These are phyloP conservation scores for Saccharomycopsis fermentans DNA, from an alignment of 805 yeast genomes.

Conservation along the genomic window DNA sequence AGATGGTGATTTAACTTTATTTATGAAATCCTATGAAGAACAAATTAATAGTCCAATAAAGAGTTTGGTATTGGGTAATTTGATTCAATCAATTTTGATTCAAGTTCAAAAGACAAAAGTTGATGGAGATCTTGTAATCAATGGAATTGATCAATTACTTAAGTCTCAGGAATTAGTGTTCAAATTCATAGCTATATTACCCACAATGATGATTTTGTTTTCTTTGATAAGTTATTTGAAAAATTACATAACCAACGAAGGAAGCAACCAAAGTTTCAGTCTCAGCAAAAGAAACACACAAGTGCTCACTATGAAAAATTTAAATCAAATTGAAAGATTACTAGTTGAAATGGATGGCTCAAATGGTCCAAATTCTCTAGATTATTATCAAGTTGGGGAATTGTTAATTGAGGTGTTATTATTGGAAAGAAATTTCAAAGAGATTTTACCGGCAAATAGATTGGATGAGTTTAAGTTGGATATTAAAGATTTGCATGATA, in stretches of 20 bases:
- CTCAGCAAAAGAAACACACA: constrained; percentile 24
- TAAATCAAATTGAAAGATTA: constrained; percentile 53
- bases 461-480: constrained; percentile 52
- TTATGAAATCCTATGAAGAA: constrained; percentile 71
- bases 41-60: constrained; percentile 63
- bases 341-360: constrained; percentile 26
- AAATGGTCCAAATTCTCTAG: background rate
- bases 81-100: constrained; percentile 68
- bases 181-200: constrained; percentile 83
- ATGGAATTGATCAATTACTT: constrained; percentile 81
- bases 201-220: constrained; percentile 54
- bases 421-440: constrained; percentile 39
- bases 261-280: constrained; percentile 31
- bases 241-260: constrained; percentile 24
- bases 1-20: constrained; percentile 69
- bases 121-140: constrained; percentile 83
- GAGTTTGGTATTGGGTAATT: constrained; percentile 55
- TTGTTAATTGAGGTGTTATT: constrained; percentile 57
- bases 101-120: constrained; percentile 96
- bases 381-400: constrained; percentile 43
- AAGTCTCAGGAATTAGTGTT: constrained; percentile 92
- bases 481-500: constrained; percentile 45
- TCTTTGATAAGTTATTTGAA: constrained; percentile 26
- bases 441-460: constrained; percentile 40
- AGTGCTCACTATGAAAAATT: constrained; percentile 30